Evolutionary conservation across 345 rosid species (phyloP), one percentile per base, ranked within the genome.

Genomic region (Abelmoschus esculentus): DNA sequence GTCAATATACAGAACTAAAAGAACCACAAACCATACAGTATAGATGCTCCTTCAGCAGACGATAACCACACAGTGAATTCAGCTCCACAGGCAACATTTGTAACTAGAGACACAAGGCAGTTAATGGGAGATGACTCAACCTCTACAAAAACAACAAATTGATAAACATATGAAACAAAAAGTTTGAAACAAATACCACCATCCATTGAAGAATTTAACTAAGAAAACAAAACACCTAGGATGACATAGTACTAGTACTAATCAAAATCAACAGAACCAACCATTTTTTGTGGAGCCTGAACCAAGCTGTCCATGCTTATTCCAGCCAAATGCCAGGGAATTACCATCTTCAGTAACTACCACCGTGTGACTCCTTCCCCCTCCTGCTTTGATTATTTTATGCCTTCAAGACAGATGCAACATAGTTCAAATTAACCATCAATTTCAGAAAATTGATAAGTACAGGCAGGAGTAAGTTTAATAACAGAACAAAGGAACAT

Each of bases 1-100:
- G 18, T 17, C 34, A 32, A 71, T 47, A 36, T 72, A 65, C 46
- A 76, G 19, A 77, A 75, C 59, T 29, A 76, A 67, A 34, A 75
- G 74, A 5, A 55, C 47, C 76, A 80, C 83, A 85, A 82, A 85
- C 84, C 96, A 76, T 91, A 93, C 98, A 84, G 72, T 83, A 95
- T 95, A 69, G 99, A 83, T 73, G 98, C 86, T 85, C 92, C 98
- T 82, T 91, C 90, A 50, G 79, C 79, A 73, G 96, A 89, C 26
- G 99, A 80, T 75, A 95, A 74, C 99, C 99, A 95, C 18, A 87
- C 96, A 44, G 96, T 91, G 72, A 95, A 95, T 1, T 95, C 99
- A 61, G 86, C 98, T 71, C 99, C 99, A 77, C 96, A 91, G 52
- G 96, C 96, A 80, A 88, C 79, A 66, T 68, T 74, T 63, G 85